These are phyloP conservation scores for Articulospora tetracladia DNA, from an alignment of 495 filamentous ascomycete genomes.

Conservation along the genomic window DNA sequence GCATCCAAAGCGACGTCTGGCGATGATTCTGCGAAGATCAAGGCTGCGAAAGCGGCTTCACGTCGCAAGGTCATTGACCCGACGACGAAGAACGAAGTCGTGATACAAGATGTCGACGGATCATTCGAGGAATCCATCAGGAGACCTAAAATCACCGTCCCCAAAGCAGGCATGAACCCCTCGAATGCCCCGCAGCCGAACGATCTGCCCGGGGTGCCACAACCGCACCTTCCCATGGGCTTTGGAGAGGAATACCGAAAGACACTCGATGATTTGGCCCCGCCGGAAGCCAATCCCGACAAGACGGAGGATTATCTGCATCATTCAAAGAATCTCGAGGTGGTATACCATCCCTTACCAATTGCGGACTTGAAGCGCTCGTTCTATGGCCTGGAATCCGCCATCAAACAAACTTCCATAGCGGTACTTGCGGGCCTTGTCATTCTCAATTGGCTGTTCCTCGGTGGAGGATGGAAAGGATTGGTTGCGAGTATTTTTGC, in stretches of 20 bases:
- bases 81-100: constrained; percentile 11
- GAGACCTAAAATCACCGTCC: constrained; percentile 13
- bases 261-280: constrained; percentile 4
- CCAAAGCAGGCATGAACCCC: neutral
- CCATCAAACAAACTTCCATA: neutral
- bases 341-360: constrained; percentile 5
- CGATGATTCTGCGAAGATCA: constrained; percentile 10
- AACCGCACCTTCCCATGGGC: neutral
- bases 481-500: constrained; percentile 1
- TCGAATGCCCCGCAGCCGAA: neutral
- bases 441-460: constrained; percentile 5
- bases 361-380: constrained; percentile 8
- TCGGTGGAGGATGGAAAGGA: constrained; percentile 4
- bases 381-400: constrained; percentile 8
- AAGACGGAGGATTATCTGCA: constrained; percentile 10
- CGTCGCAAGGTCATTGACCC: constrained; percentile 11
- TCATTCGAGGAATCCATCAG: constrained; percentile 8
- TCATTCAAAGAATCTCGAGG: constrained; percentile 6
- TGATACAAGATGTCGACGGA: constrained; percentile 15
- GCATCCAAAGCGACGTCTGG: constrained; percentile 9
- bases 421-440: neutral
- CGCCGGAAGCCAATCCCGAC: constrained; percentile 6
- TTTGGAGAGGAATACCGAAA: constrained; percentile 7
- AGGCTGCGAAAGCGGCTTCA: constrained; percentile 6
- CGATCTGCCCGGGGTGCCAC: neutral